Base-by-base conservation (phyloP, 306 rosid species). In the Quercus bicolor region DNA sequence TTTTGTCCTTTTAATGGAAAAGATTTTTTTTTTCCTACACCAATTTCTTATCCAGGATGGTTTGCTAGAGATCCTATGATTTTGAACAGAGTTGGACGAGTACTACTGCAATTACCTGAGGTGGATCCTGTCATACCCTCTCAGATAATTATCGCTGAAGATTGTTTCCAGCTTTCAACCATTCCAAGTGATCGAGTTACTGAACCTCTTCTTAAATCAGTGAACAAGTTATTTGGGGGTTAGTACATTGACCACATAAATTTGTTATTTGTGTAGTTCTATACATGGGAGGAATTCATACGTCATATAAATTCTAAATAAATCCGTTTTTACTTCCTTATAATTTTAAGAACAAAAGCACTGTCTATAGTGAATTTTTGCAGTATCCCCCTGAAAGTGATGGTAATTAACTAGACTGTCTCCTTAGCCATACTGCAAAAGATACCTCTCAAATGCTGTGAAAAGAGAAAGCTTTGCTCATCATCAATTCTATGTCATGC, bases 211-310 rank as follows among this genome's bases (percentile, higher is more conserved):
- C 72, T 78, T 66, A 75, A 86, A 81, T 82, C 94, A 51, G 77
- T 87, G 55, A 87, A 85, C 64, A 88, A 89, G 87, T 79, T 91
- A 70, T 95, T 78, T 66, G 98, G 98, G 70, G 92, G 98, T 92
- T 73, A 82, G 88, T 74, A 24, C 56, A 56, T 75, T 73, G 55
- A 74, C 33, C 60, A 5, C 31, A 70, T 80, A 57, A 23, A 43
- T 69, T 45, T 69, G 57, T 56, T 43, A n/a, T 28, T 29, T 28
- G n/a, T 8, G 2, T 64, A 64, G 70, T 29, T 29, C 18, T 5
- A 18, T 28, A 23, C 23, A 13, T 59, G 65, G 31, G 31, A 23
- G 24, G 29, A 21, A 21, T 59, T 59, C 65, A 21, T 21, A 1
- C 16, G 0, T 26, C 29, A 20, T 9, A 29, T 10, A n/a, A 33